Conservation (phyloP, 2,329 filamentous ascomycete species). For the Fusarium lateritium region DNA sequence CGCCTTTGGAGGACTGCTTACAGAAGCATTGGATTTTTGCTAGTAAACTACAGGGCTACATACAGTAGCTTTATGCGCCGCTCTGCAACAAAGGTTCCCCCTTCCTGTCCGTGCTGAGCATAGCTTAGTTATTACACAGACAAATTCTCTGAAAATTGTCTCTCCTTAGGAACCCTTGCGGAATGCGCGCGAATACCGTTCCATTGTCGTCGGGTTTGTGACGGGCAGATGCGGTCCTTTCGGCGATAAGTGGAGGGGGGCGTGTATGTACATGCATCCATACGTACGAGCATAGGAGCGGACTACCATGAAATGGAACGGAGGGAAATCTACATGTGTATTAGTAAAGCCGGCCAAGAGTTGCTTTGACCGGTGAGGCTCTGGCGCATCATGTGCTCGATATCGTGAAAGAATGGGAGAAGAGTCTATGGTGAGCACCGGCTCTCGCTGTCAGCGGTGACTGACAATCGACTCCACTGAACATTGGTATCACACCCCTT, state of each 20-base stretch:
- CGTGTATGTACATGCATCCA: constrained; percentile 10
- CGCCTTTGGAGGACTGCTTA: constrained; percentile 17
- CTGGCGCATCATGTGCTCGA: constrained; percentile 29
- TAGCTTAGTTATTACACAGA: constrained; percentile 8
- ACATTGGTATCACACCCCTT: not conserved
- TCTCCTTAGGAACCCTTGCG: constrained; percentile 9
- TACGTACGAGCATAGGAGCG: constrained; percentile 8
- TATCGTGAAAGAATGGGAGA: constrained; percentile 25
- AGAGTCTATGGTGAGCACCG: not conserved
- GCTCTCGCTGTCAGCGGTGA: constrained; percentile 18
- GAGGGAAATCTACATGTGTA: constrained; percentile 10
- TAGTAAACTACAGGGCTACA: not conserved
- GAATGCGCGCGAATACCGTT: constrained; percentile 28
- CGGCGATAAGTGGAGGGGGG: constrained; percentile 37
- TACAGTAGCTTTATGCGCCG: constrained; percentile 1
- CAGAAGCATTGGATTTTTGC: constrained; percentile 9
- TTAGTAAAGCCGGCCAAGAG: constrained; percentile 14
- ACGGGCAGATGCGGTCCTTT: constrained; percentile 42
- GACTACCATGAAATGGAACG: constrained; percentile 20
- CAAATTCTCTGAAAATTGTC: not conserved
- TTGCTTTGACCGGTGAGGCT: constrained; percentile 19
- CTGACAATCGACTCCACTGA: constrained; percentile 1
- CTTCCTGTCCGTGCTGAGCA: constrained; percentile 6
- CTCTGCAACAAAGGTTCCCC: constrained; percentile 24
- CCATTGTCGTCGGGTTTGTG: constrained; percentile 23